These are phyloP conservation scores for Musa itinerans DNA, from an alignment of 176 grass and related monocot species.

Conservation along the genomic window DNA sequence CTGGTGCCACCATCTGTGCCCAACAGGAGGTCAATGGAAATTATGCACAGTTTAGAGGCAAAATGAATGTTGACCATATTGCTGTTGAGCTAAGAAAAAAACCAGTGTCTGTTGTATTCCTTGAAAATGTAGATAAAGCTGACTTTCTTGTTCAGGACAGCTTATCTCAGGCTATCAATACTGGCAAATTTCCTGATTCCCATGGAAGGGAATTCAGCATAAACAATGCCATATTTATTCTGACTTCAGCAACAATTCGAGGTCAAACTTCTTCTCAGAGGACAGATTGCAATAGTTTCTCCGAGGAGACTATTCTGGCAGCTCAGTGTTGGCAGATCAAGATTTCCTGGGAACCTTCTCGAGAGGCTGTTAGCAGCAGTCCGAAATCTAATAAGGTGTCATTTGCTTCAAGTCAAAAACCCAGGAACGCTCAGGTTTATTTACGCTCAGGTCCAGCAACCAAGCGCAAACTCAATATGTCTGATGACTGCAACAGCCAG, in stretches of 20 bases:
- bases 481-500: conserved; percentile 27
- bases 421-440: conserved; percentile 14
- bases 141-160: conserved; percentile 50
- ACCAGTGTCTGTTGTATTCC: conserved; percentile 49
- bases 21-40: conserved; percentile 9
- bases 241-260: conserved; percentile 37
- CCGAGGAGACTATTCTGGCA: conserved; percentile 48
- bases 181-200: conserved; percentile 46
- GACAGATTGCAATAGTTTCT: conserved; percentile 39
- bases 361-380: conserved; percentile 1
- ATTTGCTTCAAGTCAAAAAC: conserved; percentile 21
- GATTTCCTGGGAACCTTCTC: conserved; percentile 32
- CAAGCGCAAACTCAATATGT: conserved; percentile 39
- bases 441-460: conserved; percentile 17
- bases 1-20: background rate
- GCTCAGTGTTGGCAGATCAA: conserved; percentile 47
- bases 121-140: conserved; percentile 71
- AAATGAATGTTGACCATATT: conserved; percentile 54
- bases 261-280: conserved; percentile 16
- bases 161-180: conserved; percentile 40
- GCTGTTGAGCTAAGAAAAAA: conserved; percentile 56
- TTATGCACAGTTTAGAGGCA: conserved; percentile 49
- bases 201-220: conserved; percentile 37
- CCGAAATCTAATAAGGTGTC: conserved; percentile 15
- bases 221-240: conserved; percentile 50